Percentiles rank a stretch among this genome's conserved stretches.
These are phyloP conservation scores for Catharanthus roseus DNA, from an alignment of 257 asterid species.

Conservation along the genomic window DNA sequence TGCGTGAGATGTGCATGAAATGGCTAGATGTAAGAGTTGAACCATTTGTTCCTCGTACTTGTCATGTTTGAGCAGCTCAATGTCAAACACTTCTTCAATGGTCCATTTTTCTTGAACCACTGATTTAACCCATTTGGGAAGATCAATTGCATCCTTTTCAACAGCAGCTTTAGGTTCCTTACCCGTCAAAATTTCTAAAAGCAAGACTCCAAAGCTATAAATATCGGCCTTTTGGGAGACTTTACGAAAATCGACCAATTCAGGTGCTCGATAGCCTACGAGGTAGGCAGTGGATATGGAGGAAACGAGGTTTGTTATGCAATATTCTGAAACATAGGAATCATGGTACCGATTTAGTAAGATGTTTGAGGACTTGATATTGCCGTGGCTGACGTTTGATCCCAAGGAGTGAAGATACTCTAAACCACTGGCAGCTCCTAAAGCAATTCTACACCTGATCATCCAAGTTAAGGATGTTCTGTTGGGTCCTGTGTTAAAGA, in stretches of 20 bases:
- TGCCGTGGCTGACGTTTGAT: conserved; percentile 25
- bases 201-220: conserved; percentile 31
- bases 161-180: conserved; percentile 16
- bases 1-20: conserved; percentile 29
- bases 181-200: conserved; percentile 30
- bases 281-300: background rate
- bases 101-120: conserved; percentile 26
- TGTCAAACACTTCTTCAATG: conserved; percentile 27
- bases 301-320: conserved; percentile 9
- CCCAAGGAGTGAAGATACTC: conserved; percentile 26
- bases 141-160: conserved; percentile 9
- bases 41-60: conserved; percentile 28
- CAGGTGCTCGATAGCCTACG: conserved; percentile 29
- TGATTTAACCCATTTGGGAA: conserved; percentile 25
- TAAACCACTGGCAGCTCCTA: conserved; percentile 21
- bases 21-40: conserved; percentile 28
- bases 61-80: conserved; percentile 1
- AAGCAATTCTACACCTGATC: conserved; percentile 26
- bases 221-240: conserved; percentile 29
- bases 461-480: conserved; percentile 21
- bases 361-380: conserved; percentile 31
- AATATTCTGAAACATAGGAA: conserved; percentile 23
- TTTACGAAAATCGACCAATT: conserved; percentile 7
- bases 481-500: background rate
- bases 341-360: conserved; percentile 8